phyloP scores from a whole-genome alignment of 2,329 filamentous ascomycete genomes.

The Neopestalotiopsis sp. region DNA sequence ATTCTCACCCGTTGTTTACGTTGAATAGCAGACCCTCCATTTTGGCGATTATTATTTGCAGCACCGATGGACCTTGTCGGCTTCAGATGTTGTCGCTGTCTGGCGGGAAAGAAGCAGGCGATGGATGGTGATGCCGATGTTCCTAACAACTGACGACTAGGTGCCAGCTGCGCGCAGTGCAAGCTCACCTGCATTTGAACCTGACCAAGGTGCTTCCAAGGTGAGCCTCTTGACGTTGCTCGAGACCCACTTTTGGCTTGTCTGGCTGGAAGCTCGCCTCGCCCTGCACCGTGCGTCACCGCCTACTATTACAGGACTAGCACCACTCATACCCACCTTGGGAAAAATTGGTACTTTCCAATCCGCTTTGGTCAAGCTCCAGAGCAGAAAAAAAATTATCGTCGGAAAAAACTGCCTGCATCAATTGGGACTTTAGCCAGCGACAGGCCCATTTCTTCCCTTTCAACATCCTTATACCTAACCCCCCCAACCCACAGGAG shows the following conservation, averaged over 20 bases:
- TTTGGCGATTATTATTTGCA: constrained; percentile 32
- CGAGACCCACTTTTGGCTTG: constrained; percentile 5
- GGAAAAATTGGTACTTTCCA: constrained; percentile 7
- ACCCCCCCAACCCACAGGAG: constrained; percentile 2
- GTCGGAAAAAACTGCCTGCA: constrained; percentile 8
- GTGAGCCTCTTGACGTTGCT: constrained; percentile 3
- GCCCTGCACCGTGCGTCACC: constrained; percentile 10
- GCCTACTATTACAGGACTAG: background rate
- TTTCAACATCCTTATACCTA: background rate
- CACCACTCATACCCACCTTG: background rate
- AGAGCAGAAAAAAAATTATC: constrained; percentile 15
- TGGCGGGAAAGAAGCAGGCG: background rate
- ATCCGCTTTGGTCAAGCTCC: constrained; percentile 3
- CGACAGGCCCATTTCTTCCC: constrained; percentile 3
- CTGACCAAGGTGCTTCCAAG: background rate
- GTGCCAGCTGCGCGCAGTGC: constrained; percentile 10
- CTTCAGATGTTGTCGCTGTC: background rate
- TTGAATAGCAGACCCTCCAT: constrained; percentile 98
- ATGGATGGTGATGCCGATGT: constrained; percentile 11
- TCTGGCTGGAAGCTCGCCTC: background rate
- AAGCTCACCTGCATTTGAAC: background rate
- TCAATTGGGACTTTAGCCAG: constrained; percentile 9
- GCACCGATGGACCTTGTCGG: background rate
- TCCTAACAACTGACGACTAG: background rate
- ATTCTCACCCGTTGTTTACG: constrained; percentile 81